Evolutionary conservation across 768 basidiomycete genomes (phyloP), one percentile per base, ranked within the genome.

Genomic region (Collybia sp.): DNA sequence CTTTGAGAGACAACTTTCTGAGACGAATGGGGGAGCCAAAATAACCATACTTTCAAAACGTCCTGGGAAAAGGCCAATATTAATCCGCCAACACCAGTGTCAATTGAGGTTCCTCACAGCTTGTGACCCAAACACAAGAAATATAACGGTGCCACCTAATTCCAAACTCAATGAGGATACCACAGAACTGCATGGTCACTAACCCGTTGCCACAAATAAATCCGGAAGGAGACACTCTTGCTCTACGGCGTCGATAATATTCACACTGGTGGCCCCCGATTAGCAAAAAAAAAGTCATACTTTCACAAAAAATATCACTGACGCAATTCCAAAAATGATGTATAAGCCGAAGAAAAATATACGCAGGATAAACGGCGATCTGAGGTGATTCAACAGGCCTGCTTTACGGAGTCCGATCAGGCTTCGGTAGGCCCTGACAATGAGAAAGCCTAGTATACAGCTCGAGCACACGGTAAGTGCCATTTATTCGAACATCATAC

Each of bases 121-220:
- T 58, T 70, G 69, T 17, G 66, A 64, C 4, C 65, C 68, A 47
- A 69, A 70, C 4, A 68, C 57, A 8, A 70, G 52, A 45, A 70
- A 63, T 3, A 69, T 50, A n/a, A 57, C 63, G 8, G 63, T 56
- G 12, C 69, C 69, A 39, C 62, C 66, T 70, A 44, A 38, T 34
- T 30, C 19, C 10, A 19, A 3, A n/a, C 37, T 36, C 8, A 2
- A 30, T n/a, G 16, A 45, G 16, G 16, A 6, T 19, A 31, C 18
- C 12, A 33, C 11, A 3, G 18, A 47, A 30, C 30, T n/a, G 12
- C 30, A 39, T 8, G 20, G 12, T 11, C 16, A 38, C 54, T 38
- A 45, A 66, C 68, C 59, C 38, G 61, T 66, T 6, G 67, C 65
- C n/a, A 55, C 59, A 48, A 59, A 69, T 16, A 70, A 46, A 47